Base-by-base conservation (phyloP, 2,329 filamentous ascomycete genomes). In the Microcyclospora tardicrescens region DNA sequence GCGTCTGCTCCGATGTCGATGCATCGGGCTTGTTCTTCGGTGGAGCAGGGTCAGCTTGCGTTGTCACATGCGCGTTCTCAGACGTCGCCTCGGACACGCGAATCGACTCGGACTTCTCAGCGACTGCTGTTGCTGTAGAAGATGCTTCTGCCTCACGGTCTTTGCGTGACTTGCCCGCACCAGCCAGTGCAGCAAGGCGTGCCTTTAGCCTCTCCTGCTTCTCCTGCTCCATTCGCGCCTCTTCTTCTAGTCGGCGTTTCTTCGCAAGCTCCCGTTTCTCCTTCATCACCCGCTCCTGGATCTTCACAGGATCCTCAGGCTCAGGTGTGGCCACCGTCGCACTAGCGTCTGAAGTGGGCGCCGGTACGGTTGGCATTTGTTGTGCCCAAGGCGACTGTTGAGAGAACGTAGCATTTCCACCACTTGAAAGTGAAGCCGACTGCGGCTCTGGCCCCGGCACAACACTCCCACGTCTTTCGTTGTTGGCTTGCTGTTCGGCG, bases 221-320 rank as follows among this genome's bases (percentile, higher is more conserved):
- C 37, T 48, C 55, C 11, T 42, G 44, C 36, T 52, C 52, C 38
- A 46, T 43, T 13, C 41, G 43, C 34, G 48, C 45, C 31, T 58
- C 55, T 37, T 57, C 50, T 40, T 57, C 53, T 28, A 49, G 37
- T 9, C 52, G 48, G 14, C 52, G 48, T 44, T 53, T 52, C 27
- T 43, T 47, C 10, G 51, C 52, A 13, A 42, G 43, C 37, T 57
- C 53, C 14, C 30, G 30, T 51, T 62, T 67, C 41, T 65, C 64
- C 16, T 46, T 59, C 61, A 49, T 58, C 10, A 58, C 64, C 27
- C 71, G 68, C 56, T 72, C 61, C 69, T 82, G 70, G 66, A 81
- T 62, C 74, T 81, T 52, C 64, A 73, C 58, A 68, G 77, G 46
- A 69, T 69, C 63, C 41, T 81, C 77, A 30, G 75, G 67, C 12